These are phyloP conservation scores for Elaeis oleifera DNA, from an alignment of 202 grass and related monocot genomes.

Conservation along the genomic window DNA sequence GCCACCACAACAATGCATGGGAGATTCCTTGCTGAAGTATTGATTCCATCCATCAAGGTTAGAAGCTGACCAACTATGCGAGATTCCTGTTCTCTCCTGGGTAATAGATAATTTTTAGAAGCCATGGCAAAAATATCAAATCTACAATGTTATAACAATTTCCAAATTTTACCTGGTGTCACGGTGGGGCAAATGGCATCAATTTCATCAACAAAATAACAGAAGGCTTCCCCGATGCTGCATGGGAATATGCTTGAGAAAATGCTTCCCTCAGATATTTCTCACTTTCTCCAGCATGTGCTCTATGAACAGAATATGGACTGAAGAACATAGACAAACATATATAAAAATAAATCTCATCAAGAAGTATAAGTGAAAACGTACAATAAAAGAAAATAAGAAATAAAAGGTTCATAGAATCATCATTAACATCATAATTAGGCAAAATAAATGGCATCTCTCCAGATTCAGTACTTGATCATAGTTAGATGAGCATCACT, in stretches of 20 bases:
- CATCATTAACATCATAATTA: background rate
- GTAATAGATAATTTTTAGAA: background rate
- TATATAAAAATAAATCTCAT: background rate
- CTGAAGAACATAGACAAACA: slow-evolving; percentile 26
- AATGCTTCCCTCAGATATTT: slow-evolving; percentile 74
- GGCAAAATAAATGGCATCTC: background rate
- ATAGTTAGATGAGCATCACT: slow-evolving; percentile 60
- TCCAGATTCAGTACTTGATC: slow-evolving; percentile 46
- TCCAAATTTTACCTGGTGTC: slow-evolving; percentile 28
- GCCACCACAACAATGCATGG: slow-evolving; percentile 78
- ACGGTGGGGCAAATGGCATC: slow-evolving; percentile 74
- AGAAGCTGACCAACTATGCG: slow-evolving; percentile 86
- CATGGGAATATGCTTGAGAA: slow-evolving; percentile 53
- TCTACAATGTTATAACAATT: too few relatives aligned
- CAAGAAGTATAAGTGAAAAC: background rate
- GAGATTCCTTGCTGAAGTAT: slow-evolving; percentile 45
- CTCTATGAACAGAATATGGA: slow-evolving; percentile 66
- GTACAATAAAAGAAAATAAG: slow-evolving; percentile 3
- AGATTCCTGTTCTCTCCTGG: slow-evolving; percentile 66
- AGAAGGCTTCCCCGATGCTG: slow-evolving; percentile 59
- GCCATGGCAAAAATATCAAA: background rate
- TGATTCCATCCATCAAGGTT: slow-evolving; percentile 92
- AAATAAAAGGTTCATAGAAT: background rate
- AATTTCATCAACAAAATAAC: slow-evolving; percentile 84
- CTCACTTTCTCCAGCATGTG: slow-evolving; percentile 80